Evolutionary conservation across 2,329 filamentous ascomycete genomes (phyloP), one percentile per base, ranked within the genome.

Genomic region (Paraconiothyrium brasiliense): DNA sequence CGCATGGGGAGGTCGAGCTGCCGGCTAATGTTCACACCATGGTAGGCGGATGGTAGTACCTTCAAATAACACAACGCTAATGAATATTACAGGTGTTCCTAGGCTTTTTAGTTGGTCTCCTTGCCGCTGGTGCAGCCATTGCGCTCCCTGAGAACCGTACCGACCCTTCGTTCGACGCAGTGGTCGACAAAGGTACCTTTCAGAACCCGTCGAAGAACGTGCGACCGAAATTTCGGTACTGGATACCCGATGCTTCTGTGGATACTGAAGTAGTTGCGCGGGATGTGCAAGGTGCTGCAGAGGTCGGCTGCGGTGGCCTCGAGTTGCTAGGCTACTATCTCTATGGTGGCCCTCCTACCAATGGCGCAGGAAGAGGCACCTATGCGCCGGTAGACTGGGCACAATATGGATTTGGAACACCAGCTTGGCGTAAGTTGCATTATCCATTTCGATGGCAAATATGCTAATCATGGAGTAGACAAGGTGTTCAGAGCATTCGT

Each of bases 341-440:
- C 3, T 71, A 71, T 46, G 70, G 70, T 16, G 34, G 64, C 22
- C 56, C 49, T 3, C 27, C 56, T 9, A 14, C 46, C 14, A 32
- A 13, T 8, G 13, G 22, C 20, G n/a, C 20, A 4, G 39, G 41
- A 5, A 11, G 59, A 22, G 37, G 58, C 44, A 47, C n/a, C 5
- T 27, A 39, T n/a, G 37, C 59, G 3, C 13, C 46, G 44, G 47
- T 43, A 48, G 73, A 79, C 61, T 82, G 80, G 80, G 69, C 72
- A 0, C 69, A 57, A 14, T 80, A 80, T 66, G 79, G 79, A 1
- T 83, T 78, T 69, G 81, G 80, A 2, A 77, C 75, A 16, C 64
- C 71, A 6, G 73, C 80, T 1, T 81, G 57, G 65, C 24, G 41
- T 44, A 72, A 61, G 66, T 68, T 11, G 62, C 67, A 27, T 58